Conservation (phyloP, 352 stramenopile genomes). For the Blastocystis sp. region DNA sequence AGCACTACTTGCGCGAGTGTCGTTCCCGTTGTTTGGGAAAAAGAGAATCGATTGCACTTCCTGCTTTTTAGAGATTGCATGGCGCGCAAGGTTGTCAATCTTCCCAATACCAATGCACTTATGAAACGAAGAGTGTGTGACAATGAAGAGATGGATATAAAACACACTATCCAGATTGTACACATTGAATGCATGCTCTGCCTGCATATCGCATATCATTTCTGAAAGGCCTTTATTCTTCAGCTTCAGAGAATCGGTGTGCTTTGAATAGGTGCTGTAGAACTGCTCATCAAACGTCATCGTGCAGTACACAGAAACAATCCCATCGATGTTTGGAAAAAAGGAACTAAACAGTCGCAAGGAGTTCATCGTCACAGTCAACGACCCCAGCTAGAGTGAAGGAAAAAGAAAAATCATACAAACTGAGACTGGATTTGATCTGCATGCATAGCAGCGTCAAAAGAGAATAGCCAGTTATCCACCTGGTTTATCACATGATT, state of each 20-base stretch:
- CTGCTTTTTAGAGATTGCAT: not conserved
- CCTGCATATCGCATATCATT: not conserved
- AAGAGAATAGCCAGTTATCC: conserved; percentile 54
- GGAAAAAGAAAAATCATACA: not conserved
- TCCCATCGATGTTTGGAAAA: not conserved
- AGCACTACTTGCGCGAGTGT: not conserved
- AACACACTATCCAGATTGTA: not conserved
- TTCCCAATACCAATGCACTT: conserved; percentile 12
- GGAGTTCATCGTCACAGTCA: not conserved
- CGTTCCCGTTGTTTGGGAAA: not conserved
- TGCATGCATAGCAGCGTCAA: not conserved
- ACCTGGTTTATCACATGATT: not conserved
- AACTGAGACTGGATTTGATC: not conserved
- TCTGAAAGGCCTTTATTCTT: not conserved
- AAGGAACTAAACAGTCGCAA: not conserved
- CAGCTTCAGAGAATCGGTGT: not conserved
- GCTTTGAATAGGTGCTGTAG: not conserved
- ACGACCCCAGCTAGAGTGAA: not conserved
- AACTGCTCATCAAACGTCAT: conserved; percentile 37
- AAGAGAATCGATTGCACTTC: conserved; percentile 22
- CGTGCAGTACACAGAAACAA: not conserved
- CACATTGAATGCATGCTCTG: not conserved
- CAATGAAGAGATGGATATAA: conserved; percentile 4
- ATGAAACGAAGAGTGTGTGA: not conserved
- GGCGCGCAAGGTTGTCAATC: conserved; percentile 10